A percentile compares a stretch with the other conserved stretches of the same genome.
Evolutionary conservation across 2,329 filamentous ascomycete genomes (phyloP).

Genomic region (Zarea fungicola): DNA sequence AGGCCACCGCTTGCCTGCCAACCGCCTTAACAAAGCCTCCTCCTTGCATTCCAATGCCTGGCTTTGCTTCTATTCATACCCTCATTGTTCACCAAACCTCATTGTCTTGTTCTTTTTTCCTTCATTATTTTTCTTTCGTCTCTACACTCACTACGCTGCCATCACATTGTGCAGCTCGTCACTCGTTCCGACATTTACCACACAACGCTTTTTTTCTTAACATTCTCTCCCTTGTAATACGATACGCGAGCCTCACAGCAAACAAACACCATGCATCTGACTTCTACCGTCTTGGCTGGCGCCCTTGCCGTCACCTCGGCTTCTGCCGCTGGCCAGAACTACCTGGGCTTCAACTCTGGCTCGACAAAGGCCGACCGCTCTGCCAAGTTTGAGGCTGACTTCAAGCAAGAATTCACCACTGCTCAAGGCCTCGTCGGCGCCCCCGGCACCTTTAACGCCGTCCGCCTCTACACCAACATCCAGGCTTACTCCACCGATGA

Average conservation of each 20-base stretch:
- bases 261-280: constrained; percentile 35
- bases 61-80: no score
- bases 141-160: no score
- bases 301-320: constrained; percentile 31
- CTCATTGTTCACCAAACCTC: no score
- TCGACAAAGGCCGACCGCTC: constrained; percentile 40
- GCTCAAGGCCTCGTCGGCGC: constrained; percentile 37
- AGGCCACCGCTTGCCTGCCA: no score
- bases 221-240: no score
- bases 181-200: no score
- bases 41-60: no score
- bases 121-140: no score
- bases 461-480: constrained; percentile 65
- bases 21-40: no score
- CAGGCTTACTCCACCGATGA: constrained; percentile 62
- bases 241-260: not conserved
- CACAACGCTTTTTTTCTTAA: no score
- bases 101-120: no score
- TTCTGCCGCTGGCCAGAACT: constrained; percentile 39
- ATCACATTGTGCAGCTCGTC: no score
- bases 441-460: constrained; percentile 51
- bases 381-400: constrained; percentile 50
- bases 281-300: constrained; percentile 32
- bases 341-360: constrained; percentile 51
- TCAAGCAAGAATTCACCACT: constrained; percentile 37